Conservation (phyloP, 306 rosid species). For the Vigna mungo region DNA sequence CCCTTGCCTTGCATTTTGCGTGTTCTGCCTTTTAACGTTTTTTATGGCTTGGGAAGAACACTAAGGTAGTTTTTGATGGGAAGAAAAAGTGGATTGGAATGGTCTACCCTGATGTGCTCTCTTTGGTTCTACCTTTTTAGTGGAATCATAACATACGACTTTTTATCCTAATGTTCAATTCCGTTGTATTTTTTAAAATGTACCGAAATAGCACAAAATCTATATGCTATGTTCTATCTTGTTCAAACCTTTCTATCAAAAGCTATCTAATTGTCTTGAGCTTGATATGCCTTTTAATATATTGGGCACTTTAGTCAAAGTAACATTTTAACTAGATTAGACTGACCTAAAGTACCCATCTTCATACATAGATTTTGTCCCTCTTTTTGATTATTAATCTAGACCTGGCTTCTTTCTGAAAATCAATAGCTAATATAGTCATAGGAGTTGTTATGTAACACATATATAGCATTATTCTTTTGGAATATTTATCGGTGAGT, state of each 20-base stretch:
- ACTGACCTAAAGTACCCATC: neutral
- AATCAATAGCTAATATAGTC: neutral
- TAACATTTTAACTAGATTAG: slow-evolving; percentile 16
- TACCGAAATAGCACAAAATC: neutral
- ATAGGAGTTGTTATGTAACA: neutral
- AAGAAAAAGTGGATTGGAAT: neutral
- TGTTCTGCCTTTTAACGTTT: neutral
- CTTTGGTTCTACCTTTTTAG: neutral
- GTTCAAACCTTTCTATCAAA: neutral
- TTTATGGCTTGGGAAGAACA: neutral
- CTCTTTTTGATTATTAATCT: neutral
- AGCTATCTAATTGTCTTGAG: neutral
- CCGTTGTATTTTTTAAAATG: neutral
- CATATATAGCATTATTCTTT: neutral
- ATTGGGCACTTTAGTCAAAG: neutral
- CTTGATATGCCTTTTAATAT: neutral
- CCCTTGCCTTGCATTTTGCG: neutral
- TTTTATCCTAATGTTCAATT: neutral
- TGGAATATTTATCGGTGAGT: neutral
- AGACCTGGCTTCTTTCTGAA: slow-evolving; percentile 7
- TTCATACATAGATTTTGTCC: neutral
- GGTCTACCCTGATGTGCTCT: neutral
- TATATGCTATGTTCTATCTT: no score
- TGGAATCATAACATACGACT: neutral
- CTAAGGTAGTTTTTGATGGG: neutral